These are phyloP conservation scores for Fusarium bactridioides DNA, from an alignment of 2,329 filamentous ascomycete genomes.

Conservation along the genomic window DNA sequence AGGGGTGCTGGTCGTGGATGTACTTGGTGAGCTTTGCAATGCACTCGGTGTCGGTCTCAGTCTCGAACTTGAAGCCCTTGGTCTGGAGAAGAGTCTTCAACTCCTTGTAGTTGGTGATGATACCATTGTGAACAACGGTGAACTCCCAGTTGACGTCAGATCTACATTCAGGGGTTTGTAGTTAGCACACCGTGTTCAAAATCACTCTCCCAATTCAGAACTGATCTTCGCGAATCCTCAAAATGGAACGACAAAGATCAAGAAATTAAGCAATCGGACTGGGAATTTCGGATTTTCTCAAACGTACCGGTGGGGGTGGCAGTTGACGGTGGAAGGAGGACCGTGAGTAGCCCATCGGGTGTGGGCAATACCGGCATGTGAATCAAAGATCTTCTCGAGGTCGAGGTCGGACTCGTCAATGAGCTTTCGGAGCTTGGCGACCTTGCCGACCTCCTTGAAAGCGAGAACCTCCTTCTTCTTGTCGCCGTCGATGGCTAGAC, in stretches of 20 bases:
- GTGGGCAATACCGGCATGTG: conserved; percentile 98
- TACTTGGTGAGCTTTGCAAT: conserved; percentile 99
- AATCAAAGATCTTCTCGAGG: conserved; percentile 92
- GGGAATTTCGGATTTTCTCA: background rate
- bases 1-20: conserved; percentile 92
- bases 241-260: background rate
- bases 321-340: conserved; percentile 91
- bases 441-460: conserved; percentile 99
- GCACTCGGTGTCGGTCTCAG: conserved; percentile 98
- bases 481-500: conserved; percentile 94
- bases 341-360: conserved; percentile 99
- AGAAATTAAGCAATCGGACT: background rate
- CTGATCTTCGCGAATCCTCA: conserved; percentile 3
- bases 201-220: background rate
- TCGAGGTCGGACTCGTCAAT: conserved; percentile 86
- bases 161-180: conserved; percentile 55
- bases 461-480: conserved; percentile 98
- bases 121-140: conserved; percentile 97
- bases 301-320: conserved; percentile 93
- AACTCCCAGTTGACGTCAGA: conserved; percentile 97
- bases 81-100: conserved; percentile 88
- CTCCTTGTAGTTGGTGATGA: conserved; percentile 99
- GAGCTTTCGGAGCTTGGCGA: conserved; percentile 93
- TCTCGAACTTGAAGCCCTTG: conserved; percentile 99
- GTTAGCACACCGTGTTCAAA: conserved; percentile 28